phyloP scores from a whole-genome alignment of 2,329 filamentous ascomycete species.

The Hypoxylon sp. region DNA sequence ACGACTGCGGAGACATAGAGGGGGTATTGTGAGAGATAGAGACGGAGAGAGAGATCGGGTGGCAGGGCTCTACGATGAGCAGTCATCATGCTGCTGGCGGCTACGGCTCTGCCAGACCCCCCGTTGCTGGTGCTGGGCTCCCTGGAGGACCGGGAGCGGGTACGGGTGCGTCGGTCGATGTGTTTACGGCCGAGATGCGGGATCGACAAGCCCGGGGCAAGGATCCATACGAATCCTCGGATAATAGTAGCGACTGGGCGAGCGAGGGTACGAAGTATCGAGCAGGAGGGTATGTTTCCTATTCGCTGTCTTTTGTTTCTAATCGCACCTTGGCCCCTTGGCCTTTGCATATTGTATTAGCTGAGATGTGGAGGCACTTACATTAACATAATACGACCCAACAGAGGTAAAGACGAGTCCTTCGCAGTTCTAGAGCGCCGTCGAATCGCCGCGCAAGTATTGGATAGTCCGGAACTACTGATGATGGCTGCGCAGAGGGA shows the following conservation, averaged over 20 bases:
- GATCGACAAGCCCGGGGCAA: conserved; percentile 73
- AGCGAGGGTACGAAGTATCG: conserved; percentile 38
- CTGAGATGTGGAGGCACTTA: neutral
- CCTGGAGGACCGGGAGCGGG: conserved; percentile 3
- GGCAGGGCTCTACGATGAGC: conserved; percentile 19
- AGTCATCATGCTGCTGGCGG: conserved; percentile 17
- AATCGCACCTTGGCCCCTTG: neutral
- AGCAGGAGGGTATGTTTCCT: conserved; percentile 31
- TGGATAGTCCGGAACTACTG: conserved; percentile 71
- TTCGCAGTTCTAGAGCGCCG: conserved; percentile 62
- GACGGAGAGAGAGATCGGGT: neutral
- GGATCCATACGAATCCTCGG: conserved; percentile 63
- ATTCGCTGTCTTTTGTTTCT: neutral
- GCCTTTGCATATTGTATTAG: neutral
- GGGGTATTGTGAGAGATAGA: neutral
- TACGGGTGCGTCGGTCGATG: conserved; percentile 10
- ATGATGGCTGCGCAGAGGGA: conserved; percentile 71
- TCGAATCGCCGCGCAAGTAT: conserved; percentile 66
- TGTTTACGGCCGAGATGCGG: conserved; percentile 67
- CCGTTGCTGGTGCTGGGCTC: neutral
- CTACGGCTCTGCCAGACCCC: conserved; percentile 12
- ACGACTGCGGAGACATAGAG: neutral
- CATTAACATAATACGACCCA: neutral
- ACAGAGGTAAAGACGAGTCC: conserved; percentile 55
- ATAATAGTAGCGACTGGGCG: conserved; percentile 42